phyloP scores from a whole-genome alignment of 2,329 filamentous ascomycete genomes.

The Colletotrichum truncatum region DNA sequence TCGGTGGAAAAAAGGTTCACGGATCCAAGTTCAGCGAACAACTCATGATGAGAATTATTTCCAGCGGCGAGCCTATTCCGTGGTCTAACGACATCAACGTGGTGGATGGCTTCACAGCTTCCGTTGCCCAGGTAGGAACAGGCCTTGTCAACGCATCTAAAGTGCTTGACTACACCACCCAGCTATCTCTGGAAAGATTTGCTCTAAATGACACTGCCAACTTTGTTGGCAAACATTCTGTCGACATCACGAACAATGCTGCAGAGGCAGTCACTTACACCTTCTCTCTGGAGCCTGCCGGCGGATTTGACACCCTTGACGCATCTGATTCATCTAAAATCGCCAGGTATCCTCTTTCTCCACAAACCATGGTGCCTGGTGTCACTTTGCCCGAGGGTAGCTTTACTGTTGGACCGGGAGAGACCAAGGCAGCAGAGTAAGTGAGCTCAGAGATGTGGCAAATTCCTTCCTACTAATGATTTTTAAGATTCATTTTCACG shows the following conservation, averaged over 20 bases:
- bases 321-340: conserved; percentile 12
- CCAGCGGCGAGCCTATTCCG: conserved; percentile 40
- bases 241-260: conserved; percentile 47
- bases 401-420: conserved; percentile 1
- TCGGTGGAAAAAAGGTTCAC: conserved; percentile 47
- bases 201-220: conserved; percentile 54
- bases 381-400: neutral
- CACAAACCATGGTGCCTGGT: neutral
- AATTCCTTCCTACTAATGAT: neutral
- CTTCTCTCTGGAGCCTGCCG: conserved; percentile 15
- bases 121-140: conserved; percentile 48
- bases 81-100: conserved; percentile 12
- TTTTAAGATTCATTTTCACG: neutral
- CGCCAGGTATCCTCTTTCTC: conserved; percentile 3
- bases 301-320: neutral
- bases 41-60: conserved; percentile 44
- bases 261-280: conserved; percentile 43
- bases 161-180: conserved; percentile 47
- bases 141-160: conserved; percentile 52
- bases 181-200: conserved; percentile 48
- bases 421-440: conserved; percentile 7
- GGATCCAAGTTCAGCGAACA: conserved; percentile 40
- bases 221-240: conserved; percentile 38
- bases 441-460: neutral
- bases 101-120: conserved; percentile 34